Evolutionary conservation across 768 basidiomycete species (phyloP).

Genomic region (Phallus indusiatus): DNA sequence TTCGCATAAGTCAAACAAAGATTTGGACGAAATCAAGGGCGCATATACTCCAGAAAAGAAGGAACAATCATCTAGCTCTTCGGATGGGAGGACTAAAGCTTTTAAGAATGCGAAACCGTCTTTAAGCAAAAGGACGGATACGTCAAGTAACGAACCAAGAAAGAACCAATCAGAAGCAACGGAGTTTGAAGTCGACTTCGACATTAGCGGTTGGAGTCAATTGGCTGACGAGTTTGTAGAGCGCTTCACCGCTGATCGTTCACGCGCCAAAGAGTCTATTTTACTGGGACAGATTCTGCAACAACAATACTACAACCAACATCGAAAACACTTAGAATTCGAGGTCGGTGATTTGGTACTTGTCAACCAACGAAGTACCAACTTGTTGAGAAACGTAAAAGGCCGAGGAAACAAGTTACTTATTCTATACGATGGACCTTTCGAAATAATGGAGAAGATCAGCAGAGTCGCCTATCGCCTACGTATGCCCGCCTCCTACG

Average conservation of each 20-base stretch:
- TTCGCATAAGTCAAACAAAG: too few species aligned
- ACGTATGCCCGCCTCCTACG: slow-evolving; percentile 20
- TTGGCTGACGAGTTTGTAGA: slow-evolving; percentile 7
- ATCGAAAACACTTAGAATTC: slow-evolving; percentile 12
- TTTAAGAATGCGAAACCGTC: too few species aligned
- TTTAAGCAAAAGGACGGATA: too few species aligned
- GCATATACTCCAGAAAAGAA: too few species aligned
- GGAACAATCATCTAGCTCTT: too few species aligned
- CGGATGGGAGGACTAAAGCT: too few species aligned
- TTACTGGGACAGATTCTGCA: slow-evolving; percentile 8
- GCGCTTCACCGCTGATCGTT: slow-evolving; percentile 7
- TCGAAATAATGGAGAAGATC: slow-evolving; percentile 21
- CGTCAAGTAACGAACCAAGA: too few species aligned
- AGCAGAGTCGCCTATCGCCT: slow-evolving; percentile 22
- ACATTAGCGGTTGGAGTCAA: too few species aligned
- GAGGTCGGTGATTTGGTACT: slow-evolving; percentile 23
- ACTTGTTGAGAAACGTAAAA: slow-evolving; percentile 13
- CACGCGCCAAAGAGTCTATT: slow-evolving; percentile 9
- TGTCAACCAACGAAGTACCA: slow-evolving; percentile 19
- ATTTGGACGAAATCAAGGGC: too few species aligned
- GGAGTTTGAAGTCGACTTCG: too few species aligned
- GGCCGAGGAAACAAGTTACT: slow-evolving; percentile 23
- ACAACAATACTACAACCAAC: slow-evolving; percentile 14
- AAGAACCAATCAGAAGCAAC: too few species aligned
- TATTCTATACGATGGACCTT: slow-evolving; percentile 24